These are phyloP conservation scores for Pseudocercospora fuligena DNA, from an alignment of 2,329 filamentous ascomycete species.

Conservation along the genomic window DNA sequence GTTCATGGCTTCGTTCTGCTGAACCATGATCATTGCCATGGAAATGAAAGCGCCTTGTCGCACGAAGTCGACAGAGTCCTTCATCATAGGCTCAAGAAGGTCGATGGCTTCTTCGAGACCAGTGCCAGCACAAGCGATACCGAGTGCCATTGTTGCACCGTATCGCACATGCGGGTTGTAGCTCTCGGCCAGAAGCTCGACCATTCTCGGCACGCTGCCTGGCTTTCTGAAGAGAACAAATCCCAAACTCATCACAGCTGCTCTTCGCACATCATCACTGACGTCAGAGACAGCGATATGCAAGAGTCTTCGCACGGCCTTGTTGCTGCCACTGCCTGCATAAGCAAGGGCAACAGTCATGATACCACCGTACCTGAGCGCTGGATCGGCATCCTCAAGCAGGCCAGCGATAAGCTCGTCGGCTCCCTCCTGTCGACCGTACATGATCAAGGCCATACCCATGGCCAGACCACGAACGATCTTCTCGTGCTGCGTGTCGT, in stretches of 20 bases:
- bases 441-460: constrained; percentile 99
- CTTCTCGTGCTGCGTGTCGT: constrained; percentile 98
- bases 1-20: constrained; percentile 98
- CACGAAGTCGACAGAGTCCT: constrained; percentile 98
- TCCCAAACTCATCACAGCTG: constrained; percentile 95
- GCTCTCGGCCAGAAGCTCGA: constrained; percentile 94
- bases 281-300: constrained; percentile 98
- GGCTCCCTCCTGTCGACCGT: constrained; percentile 89
- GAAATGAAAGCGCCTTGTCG: constrained; percentile 94
- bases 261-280: constrained; percentile 93
- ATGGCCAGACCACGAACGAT: constrained; percentile 94
- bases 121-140: constrained; percentile 96
- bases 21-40: constrained; percentile 97
- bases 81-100: constrained; percentile 97
- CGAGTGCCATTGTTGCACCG: constrained; percentile 95
- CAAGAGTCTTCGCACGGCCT: constrained; percentile 92
- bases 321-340: constrained; percentile 97
- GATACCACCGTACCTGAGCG: constrained; percentile 93
- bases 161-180: constrained; percentile 99
- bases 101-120: constrained; percentile 96
- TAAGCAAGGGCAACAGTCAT: constrained; percentile 98
- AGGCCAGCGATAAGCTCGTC: constrained; percentile 94
- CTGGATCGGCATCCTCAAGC: constrained; percentile 90
- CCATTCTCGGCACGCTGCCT: constrained; percentile 96
- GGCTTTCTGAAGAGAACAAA: constrained; percentile 99